A percentile compares a stretch with the other conserved stretches of the same genome.
phyloP scores from a whole-genome alignment of 805 yeast species.

The Kazachstania martiniae region DNA sequence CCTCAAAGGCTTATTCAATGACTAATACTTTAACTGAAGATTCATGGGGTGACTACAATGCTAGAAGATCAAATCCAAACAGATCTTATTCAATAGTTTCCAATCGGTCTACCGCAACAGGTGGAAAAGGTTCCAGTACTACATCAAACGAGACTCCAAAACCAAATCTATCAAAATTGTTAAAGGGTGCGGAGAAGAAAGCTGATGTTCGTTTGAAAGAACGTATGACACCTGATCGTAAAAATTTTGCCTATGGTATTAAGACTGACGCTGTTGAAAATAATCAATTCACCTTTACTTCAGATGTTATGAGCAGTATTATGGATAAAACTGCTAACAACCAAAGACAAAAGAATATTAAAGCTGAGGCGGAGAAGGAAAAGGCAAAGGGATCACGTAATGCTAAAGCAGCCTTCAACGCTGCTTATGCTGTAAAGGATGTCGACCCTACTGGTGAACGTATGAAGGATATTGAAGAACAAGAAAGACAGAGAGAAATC shows the following conservation, averaged over 20 bases:
- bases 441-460: slow-evolving; percentile 25
- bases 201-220: slow-evolving; percentile 21
- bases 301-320: slow-evolving; percentile 13
- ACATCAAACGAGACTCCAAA: background rate
- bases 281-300: slow-evolving; percentile 11
- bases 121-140: slow-evolving; percentile 2
- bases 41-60: background rate
- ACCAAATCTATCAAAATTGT: slow-evolving; percentile 15
- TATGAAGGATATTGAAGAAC: slow-evolving; percentile 30
- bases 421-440: slow-evolving; percentile 32
- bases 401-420: slow-evolving; percentile 31
- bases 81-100: slow-evolving; percentile 13
- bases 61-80: background rate
- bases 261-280: slow-evolving; percentile 14
- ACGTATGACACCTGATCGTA: slow-evolving; percentile 12
- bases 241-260: slow-evolving; percentile 14
- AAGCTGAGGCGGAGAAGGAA: slow-evolving; percentile 60
- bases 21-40: slow-evolving; percentile 2
- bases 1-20: slow-evolving; percentile 22
- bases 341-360: slow-evolving; percentile 31
- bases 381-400: slow-evolving; percentile 38
- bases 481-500: slow-evolving; percentile 24
- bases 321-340: slow-evolving; percentile 4
- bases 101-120: slow-evolving; percentile 8
- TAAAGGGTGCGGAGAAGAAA: slow-evolving; percentile 22